Conservation (phyloP, 805 yeast genomes). For the Blastobotrys americana region DNA sequence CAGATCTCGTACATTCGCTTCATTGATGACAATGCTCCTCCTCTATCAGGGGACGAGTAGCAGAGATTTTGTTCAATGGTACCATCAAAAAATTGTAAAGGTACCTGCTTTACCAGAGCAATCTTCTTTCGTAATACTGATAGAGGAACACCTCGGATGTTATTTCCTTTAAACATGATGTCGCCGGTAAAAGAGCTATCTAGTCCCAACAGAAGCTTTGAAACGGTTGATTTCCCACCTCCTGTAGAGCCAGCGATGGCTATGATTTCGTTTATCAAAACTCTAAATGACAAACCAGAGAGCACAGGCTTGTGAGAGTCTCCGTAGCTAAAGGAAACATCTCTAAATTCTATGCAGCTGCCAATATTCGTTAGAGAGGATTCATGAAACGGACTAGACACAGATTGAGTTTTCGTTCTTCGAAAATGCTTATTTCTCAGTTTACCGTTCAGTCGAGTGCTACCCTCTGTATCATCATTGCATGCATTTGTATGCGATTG, state of each 20-base stretch:
- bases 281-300: constrained; percentile 38
- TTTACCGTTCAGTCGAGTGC: not conserved
- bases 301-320: constrained; percentile 21
- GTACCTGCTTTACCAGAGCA: constrained; percentile 69
- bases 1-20: too few species aligned
- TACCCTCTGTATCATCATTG: not conserved
- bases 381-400: not conserved
- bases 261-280: constrained; percentile 44
- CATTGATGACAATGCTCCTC: too few species aligned
- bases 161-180: constrained; percentile 41
- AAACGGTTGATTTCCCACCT: constrained; percentile 79
- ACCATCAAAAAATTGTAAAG: constrained; percentile 54
- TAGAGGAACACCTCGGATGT: constrained; percentile 41
- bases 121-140: constrained; percentile 45
- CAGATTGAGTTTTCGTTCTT: not conserved
- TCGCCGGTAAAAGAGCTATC: constrained; percentile 37
- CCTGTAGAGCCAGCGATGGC: constrained; percentile 86
- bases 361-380: constrained; percentile 22
- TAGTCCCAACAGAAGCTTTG: constrained; percentile 49
- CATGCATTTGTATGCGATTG: not conserved
- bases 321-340: constrained; percentile 38
- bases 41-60: constrained; percentile 40
- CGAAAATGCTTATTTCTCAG: not conserved
- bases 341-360: constrained; percentile 37
- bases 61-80: constrained; percentile 61